Conservation (phyloP, 331 rosid species). For the Saraca asoca region DNA sequence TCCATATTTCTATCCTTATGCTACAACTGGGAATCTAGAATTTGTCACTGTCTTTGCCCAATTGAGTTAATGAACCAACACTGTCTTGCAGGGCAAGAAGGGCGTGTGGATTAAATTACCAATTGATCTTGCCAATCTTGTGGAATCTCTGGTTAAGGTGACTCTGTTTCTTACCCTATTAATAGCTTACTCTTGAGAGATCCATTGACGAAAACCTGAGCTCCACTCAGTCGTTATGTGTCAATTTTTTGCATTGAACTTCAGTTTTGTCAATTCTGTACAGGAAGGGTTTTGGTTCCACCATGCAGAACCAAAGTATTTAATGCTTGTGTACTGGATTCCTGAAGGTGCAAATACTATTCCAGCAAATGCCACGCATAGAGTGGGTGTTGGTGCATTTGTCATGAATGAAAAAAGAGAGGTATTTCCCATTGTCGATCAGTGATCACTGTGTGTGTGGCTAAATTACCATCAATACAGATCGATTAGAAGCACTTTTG, state of each 20-base stretch:
- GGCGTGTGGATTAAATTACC: constrained; percentile 86
- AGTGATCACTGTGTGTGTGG: neutral
- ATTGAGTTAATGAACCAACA: constrained; percentile 21
- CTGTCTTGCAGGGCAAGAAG: constrained; percentile 66
- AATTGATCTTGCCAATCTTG: constrained; percentile 64
- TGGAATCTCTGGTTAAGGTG: constrained; percentile 74
- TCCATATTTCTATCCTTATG: constrained; percentile 8
- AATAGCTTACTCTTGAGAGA: constrained; percentile 17
- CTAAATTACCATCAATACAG: neutral
- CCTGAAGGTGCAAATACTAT: constrained; percentile 54
- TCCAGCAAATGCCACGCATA: constrained; percentile 81
- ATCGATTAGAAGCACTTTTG: constrained; percentile 6
- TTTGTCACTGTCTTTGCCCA: constrained; percentile 12
- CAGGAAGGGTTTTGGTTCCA: constrained; percentile 94
- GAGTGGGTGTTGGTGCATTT: constrained; percentile 75
- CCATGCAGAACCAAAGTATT: constrained; percentile 82
- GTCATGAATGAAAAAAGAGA: constrained; percentile 65
- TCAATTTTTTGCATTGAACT: constrained; percentile 7
- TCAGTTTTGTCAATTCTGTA: constrained; percentile 5
- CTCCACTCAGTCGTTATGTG: neutral
- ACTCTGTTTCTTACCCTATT: constrained; percentile 12
- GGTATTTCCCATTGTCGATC: constrained; percentile 42
- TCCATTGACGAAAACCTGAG: constrained; percentile 9
- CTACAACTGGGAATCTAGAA: constrained; percentile 22
- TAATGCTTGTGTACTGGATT: constrained; percentile 87